phyloP scores from a whole-genome alignment of 257 asterid genomes.

The Nicotiana noctiflora region DNA sequence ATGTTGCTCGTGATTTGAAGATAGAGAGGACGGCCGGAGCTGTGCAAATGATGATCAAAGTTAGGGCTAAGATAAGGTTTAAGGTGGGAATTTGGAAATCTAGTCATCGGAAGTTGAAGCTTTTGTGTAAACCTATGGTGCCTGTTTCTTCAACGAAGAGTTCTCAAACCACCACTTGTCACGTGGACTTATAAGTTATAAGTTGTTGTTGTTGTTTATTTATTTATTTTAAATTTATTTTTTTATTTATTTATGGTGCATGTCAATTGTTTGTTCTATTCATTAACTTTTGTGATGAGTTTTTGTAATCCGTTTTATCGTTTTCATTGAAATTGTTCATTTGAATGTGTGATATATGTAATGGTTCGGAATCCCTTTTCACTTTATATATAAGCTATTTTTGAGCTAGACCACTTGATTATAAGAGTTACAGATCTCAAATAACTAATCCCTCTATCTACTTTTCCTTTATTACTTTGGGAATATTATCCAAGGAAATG shows the following conservation, averaged over 20 bases:
- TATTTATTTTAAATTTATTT: too few species aligned
- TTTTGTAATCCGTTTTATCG: not conserved
- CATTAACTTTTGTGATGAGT: not conserved
- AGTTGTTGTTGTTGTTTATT: too few species aligned
- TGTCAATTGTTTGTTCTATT: not conserved
- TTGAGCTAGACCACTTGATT: not conserved
- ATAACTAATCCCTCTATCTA: too few species aligned
- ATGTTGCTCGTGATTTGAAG: constrained; percentile 48
- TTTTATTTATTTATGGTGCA: not conserved
- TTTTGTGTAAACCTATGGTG: constrained; percentile 40
- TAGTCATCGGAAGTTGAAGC: constrained; percentile 48
- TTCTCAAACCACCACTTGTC: constrained; percentile 44
- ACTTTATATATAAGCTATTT: not conserved
- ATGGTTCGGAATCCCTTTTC: not conserved
- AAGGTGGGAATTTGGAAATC: constrained; percentile 59
- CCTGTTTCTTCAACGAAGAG: constrained; percentile 35
- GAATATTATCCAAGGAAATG: too few species aligned
- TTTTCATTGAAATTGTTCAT: not conserved
- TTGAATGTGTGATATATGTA: not conserved
- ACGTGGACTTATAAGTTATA: constrained; percentile 34
- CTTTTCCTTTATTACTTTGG: too few species aligned
- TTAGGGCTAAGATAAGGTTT: constrained; percentile 63
- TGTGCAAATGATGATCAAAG: constrained; percentile 34
- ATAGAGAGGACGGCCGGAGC: constrained; percentile 49
- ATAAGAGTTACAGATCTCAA: too few species aligned